These are phyloP conservation scores for Grigorovia yakushimaensis DNA, from an alignment of 805 yeast genomes.

Conservation along the genomic window DNA sequence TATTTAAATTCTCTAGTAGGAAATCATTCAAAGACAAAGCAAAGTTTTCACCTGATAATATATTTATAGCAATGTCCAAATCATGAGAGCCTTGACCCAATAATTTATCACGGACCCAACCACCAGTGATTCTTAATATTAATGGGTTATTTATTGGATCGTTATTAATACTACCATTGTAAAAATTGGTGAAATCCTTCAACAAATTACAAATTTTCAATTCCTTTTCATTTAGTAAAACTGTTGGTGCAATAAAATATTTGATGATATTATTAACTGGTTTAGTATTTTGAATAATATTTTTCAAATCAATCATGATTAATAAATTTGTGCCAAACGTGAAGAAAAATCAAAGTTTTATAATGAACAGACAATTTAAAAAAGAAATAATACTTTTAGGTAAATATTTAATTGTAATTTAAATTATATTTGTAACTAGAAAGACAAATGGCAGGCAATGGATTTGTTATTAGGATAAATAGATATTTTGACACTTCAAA, in stretches of 20 bases:
- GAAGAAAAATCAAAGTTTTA: too few relatives aligned
- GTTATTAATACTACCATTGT: constrained; percentile 8
- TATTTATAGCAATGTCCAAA: constrained; percentile 83
- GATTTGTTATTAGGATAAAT: too few relatives aligned
- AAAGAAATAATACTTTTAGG: too few relatives aligned
- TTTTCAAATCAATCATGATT: background rate
- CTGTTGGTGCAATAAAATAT: background rate
- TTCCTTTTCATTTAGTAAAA: constrained; percentile 16
- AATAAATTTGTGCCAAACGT: background rate
- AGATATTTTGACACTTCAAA: too few relatives aligned
- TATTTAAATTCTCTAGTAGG: constrained; percentile 26
- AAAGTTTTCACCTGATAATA: constrained; percentile 76
- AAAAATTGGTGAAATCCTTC: constrained; percentile 23
- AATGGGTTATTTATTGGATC: constrained; percentile 8
- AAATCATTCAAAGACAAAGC: constrained; percentile 56
- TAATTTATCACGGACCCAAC: constrained; percentile 96
- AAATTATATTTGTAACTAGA: too few relatives aligned
- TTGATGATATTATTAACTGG: background rate
- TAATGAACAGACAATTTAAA: too few relatives aligned
- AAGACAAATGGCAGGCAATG: too few relatives aligned
- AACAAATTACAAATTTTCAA: constrained; percentile 19
- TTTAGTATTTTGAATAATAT: background rate
- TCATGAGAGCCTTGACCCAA: constrained; percentile 76
- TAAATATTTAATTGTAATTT: background rate
- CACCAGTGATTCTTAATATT: constrained; percentile 74